A percentile compares a stretch with the other conserved stretches of the same genome.
Evolutionary conservation across 2,329 filamentous ascomycete genomes (phyloP).

Genomic region (Claviceps maximensis): DNA sequence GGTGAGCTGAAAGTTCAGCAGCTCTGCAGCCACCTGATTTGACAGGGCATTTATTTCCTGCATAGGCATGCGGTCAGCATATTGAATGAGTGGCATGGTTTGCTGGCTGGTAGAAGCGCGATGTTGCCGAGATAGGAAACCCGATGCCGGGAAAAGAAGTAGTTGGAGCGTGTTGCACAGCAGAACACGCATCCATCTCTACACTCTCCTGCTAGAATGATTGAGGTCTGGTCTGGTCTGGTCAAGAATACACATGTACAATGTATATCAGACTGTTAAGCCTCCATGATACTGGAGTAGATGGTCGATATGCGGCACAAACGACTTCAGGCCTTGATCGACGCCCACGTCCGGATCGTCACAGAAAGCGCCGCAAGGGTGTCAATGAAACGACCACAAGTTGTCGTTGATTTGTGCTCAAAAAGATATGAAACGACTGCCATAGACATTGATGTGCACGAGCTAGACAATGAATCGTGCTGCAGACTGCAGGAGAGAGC

Average conservation of each 20-base stretch:
- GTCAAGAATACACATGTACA: not conserved
- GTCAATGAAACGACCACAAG: not conserved
- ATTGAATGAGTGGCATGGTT: not conserved
- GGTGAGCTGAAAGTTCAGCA: not conserved
- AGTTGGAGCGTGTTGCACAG: not conserved
- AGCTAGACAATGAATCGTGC: not conserved
- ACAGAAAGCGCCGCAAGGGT: not conserved
- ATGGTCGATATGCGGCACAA: not conserved
- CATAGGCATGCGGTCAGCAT: not conserved
- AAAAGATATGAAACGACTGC: not conserved
- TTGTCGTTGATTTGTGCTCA: not conserved
- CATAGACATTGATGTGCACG: not conserved
- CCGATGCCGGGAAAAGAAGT: conserved; percentile 1
- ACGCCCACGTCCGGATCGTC: not conserved
- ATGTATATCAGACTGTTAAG: not conserved
- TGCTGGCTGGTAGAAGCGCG: not conserved
- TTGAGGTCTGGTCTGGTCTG: no score
- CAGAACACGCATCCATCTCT: not conserved
- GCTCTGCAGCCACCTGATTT: not conserved
- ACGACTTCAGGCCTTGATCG: not conserved
- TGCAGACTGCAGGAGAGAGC: not conserved
- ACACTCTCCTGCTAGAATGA: not conserved
- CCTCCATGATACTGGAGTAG: not conserved
- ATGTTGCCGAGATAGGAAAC: conserved; percentile 1
- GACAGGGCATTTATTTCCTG: not conserved